These are phyloP conservation scores for Hericium erinaceus DNA, from an alignment of 768 basidiomycete genomes.

Conservation along the genomic window DNA sequence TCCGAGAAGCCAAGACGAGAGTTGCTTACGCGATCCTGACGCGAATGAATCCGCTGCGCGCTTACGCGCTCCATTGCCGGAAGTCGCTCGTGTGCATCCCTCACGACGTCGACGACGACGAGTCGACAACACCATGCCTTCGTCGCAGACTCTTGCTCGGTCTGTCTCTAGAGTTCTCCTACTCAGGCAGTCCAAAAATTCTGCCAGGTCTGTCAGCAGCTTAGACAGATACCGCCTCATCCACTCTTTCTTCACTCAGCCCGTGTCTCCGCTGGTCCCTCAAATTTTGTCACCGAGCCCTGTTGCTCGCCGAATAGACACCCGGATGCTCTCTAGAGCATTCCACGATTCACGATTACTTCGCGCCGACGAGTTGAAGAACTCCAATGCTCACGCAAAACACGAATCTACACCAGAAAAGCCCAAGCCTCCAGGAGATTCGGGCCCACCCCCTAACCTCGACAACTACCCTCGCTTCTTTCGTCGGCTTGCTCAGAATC, in stretches of 20 bases:
- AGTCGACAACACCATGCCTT: no score
- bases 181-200: not conserved
- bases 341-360: not conserved
- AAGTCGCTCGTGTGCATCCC: no score
- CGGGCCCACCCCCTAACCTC: conserved; percentile 28
- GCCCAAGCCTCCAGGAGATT: not conserved
- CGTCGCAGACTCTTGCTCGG: no score
- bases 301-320: not conserved
- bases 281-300: not conserved
- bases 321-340: not conserved
- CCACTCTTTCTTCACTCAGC: conserved; percentile 15
- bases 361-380: not conserved
- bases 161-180: not conserved
- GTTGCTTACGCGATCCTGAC: no score
- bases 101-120: no score
- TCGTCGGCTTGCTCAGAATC: conserved; percentile 63
- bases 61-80: no score
- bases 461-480: conserved; percentile 79
- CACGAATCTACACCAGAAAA: not conserved
- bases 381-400: not conserved
- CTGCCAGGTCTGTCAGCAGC: conserved; percentile 1
- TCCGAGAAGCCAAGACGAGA: no score
- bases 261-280: not conserved
- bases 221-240: conserved; percentile 18
- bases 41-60: no score